Percentiles rank a stretch among this genome's conserved stretches.
These are phyloP conservation scores for Phyllosticta citribraziliensis DNA, from an alignment of 2,329 filamentous ascomycete species.

Conservation along the genomic window DNA sequence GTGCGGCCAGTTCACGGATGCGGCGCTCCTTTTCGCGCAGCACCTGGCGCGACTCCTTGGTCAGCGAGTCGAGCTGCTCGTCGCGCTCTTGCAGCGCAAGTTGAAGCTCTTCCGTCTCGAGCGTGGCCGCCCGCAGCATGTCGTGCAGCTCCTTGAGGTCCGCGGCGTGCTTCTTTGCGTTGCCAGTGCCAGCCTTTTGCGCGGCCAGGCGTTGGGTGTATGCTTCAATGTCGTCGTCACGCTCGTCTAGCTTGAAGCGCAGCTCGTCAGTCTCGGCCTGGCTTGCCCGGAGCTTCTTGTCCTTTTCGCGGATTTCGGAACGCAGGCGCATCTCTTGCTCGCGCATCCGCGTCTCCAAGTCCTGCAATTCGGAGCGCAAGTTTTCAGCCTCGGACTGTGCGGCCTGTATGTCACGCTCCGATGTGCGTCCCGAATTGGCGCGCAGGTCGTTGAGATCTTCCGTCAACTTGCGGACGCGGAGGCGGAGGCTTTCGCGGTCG, in stretches of 20 bases:
- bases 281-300: constrained; percentile 33
- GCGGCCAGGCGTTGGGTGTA: constrained; percentile 17
- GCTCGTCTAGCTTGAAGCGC: constrained; percentile 56
- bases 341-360: constrained; percentile 14
- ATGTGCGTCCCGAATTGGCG: constrained; percentile 30
- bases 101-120: constrained; percentile 17
- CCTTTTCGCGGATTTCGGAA: constrained; percentile 13
- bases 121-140: constrained; percentile 13
- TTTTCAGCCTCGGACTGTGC: constrained; percentile 56
- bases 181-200: constrained; percentile 13
- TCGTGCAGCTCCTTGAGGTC: constrained; percentile 17
- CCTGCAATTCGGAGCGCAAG: constrained; percentile 18
- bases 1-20: constrained; percentile 16
- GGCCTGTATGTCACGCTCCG: constrained; percentile 50
- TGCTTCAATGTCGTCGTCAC: constrained; percentile 42
- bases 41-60: constrained; percentile 10
- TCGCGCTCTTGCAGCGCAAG: constrained; percentile 14
- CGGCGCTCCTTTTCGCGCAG: constrained; percentile 12
- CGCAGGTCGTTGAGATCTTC: constrained; percentile 48
- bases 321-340: constrained; percentile 14
- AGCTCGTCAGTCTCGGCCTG: constrained; percentile 45
- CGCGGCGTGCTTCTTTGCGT: constrained; percentile 15
- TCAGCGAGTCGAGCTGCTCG: constrained; percentile 11
- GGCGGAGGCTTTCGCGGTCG: constrained; percentile 35
- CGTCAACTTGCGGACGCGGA: constrained; percentile 47